Evolutionary conservation across 2,329 filamentous ascomycete species (phyloP).

Genomic region (Leptosphaerulina australis): DNA sequence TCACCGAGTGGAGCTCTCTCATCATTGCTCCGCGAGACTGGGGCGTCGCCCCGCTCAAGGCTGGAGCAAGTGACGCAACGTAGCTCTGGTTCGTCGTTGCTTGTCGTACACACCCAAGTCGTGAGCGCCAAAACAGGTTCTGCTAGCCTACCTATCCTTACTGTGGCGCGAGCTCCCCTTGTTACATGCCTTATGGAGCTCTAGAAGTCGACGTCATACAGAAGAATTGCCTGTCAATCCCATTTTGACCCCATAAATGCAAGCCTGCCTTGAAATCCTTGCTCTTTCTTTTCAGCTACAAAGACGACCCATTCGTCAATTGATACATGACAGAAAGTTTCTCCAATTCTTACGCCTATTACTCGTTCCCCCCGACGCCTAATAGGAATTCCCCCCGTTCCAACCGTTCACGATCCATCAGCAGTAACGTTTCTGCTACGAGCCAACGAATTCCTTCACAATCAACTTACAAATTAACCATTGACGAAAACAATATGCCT

Average conservation of each 20-base stretch:
- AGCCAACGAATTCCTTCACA: conserved; percentile 39
- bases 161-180: conserved; percentile 48
- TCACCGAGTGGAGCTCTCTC: conserved; percentile 32
- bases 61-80: conserved; percentile 47
- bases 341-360: conserved; percentile 57
- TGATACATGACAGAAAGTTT: conserved; percentile 58
- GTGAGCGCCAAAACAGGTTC: conserved; percentile 48
- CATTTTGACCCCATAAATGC: conserved; percentile 41
- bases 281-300: conserved; percentile 28
- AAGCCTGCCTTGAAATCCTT: conserved; percentile 27
- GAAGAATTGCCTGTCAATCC: conserved; percentile 23
- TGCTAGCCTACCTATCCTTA: conserved; percentile 24
- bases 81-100: conserved; percentile 30
- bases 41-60: conserved; percentile 43
- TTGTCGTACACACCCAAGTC: conserved; percentile 35
- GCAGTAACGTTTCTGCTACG: conserved; percentile 43
- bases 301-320: conserved; percentile 46
- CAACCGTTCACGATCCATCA: conserved; percentile 48
- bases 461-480: conserved; percentile 39
- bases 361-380: conserved; percentile 58
- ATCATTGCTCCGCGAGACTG: conserved; percentile 27
- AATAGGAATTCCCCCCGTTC: conserved; percentile 51
- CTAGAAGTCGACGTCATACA: conserved; percentile 44
- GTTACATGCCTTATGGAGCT: conserved; percentile 27
- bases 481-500: conserved; percentile 52